These are phyloP conservation scores for Mollisiaceae sp. DNA, from an alignment of 2,329 filamentous ascomycete genomes.

Conservation along the genomic window DNA sequence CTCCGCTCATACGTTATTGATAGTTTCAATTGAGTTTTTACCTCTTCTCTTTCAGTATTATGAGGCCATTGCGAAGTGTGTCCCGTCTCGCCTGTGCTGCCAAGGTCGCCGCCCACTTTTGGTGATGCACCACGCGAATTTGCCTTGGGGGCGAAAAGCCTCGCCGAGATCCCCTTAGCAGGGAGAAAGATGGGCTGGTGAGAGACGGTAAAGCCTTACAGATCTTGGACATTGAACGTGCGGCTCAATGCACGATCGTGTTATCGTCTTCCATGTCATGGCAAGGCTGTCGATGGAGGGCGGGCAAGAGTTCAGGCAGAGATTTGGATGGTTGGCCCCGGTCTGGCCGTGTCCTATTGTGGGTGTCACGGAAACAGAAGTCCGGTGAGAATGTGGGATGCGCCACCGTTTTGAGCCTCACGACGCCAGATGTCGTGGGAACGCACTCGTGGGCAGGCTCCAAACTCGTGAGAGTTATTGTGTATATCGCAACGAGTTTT, in stretches of 20 bases:
- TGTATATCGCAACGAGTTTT: not conserved
- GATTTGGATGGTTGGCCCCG: not conserved
- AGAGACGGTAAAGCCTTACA: not conserved
- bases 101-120: slow-evolving; percentile 1
- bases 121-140: not conserved
- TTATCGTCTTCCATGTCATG: slow-evolving; percentile 4
- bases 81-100: not conserved
- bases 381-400: slow-evolving; percentile 3
- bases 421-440: too few species aligned
- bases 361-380: slow-evolving; percentile 8
- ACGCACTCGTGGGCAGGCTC: not conserved
- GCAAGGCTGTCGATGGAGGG: not conserved
- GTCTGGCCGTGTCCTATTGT: not conserved
- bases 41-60: slow-evolving; percentile 1
- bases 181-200: not conserved
- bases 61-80: not conserved
- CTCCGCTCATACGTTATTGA: slow-evolving; percentile 12
- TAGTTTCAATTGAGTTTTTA: slow-evolving; percentile 7
- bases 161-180: not conserved
- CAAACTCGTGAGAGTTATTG: not conserved
- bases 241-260: not conserved
- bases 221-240: not conserved
- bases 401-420: slow-evolving; percentile 1
- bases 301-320: not conserved
- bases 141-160: not conserved